phyloP scores from a whole-genome alignment of 2,329 filamentous ascomycete genomes.

The Aureobasidium sp. region DNA sequence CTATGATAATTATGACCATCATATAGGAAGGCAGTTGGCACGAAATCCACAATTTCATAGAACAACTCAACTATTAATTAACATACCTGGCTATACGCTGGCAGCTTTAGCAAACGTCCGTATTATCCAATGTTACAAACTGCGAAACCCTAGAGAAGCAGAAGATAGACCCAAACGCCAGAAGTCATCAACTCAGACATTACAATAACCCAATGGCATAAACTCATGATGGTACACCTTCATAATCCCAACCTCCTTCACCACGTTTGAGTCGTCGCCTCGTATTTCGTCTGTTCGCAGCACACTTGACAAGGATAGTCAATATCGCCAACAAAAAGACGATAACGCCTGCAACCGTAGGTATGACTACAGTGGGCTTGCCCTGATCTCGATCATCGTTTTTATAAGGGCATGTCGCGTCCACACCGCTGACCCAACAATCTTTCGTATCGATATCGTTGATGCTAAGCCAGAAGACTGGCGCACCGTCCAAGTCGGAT shows the following conservation, averaged over 20 bases:
- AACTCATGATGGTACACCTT: constrained; percentile 50
- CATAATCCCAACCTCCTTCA: constrained; percentile 56
- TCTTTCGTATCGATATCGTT: constrained; percentile 50
- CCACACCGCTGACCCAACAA: constrained; percentile 55
- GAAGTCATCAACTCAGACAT: not conserved
- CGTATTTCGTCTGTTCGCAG: constrained; percentile 51
- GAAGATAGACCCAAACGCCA: not conserved
- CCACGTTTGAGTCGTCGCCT: constrained; percentile 43
- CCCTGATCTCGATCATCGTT: constrained; percentile 31
- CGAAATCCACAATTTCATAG: not conserved
- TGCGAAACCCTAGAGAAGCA: not conserved
- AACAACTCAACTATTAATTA: not conserved
- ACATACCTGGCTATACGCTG: not conserved
- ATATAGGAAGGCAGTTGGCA: too few relatives aligned
- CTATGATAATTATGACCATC: not conserved
- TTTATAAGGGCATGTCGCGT: constrained; percentile 54
- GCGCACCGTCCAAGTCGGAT: constrained; percentile 27
- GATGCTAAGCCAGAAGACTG: constrained; percentile 51
- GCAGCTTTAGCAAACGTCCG: not conserved
- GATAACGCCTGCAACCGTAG: constrained; percentile 55
- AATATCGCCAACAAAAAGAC: constrained; percentile 54
- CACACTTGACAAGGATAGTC: constrained; percentile 58
- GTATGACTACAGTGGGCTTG: constrained; percentile 47
- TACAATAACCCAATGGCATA: not conserved
- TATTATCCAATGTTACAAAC: not conserved